These are phyloP conservation scores for Candolleomyces efflorescens DNA, from an alignment of 768 basidiomycete genomes.

Conservation along the genomic window DNA sequence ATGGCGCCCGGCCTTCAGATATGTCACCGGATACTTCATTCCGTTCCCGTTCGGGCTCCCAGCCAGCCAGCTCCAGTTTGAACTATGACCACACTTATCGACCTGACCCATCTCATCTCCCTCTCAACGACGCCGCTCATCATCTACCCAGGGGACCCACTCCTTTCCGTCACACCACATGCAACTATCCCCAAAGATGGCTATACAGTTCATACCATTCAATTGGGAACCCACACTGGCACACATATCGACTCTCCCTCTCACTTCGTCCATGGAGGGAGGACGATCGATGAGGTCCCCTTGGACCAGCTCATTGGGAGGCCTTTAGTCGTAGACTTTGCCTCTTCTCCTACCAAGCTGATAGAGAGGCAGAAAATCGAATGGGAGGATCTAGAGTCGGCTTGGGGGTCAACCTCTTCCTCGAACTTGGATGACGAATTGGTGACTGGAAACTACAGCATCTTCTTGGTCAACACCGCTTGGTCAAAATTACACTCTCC, in stretches of 20 bases:
- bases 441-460: conserved; percentile 27
- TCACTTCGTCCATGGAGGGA: conserved; percentile 60
- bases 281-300: conserved; percentile 54
- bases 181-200: conserved; percentile 42
- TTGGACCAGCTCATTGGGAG: conserved; percentile 49
- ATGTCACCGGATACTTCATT: too few species aligned
- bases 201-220: conserved; percentile 47
- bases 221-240: conserved; percentile 67
- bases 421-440: conserved; percentile 30
- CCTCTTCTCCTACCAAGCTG: conserved; percentile 18
- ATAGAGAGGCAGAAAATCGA: conserved; percentile 41
- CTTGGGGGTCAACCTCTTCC: not conserved
- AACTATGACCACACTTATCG: conserved; percentile 14
- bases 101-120: conserved; percentile 51
- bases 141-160: conserved; percentile 55
- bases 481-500: conserved; percentile 46
- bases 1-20: too few species aligned
- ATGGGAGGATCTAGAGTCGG: conserved; percentile 45
- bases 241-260: conserved; percentile 79
- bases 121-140: conserved; percentile 26
- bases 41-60: too few species aligned
- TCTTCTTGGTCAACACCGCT: conserved; percentile 58
- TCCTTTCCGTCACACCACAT: conserved; percentile 33
- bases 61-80: not conserved
- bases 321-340: conserved; percentile 54